Percentiles rank a stretch among this genome's conserved stretches.
Evolutionary conservation across 2,329 filamentous ascomycete species (phyloP).

Genomic region (Phaeosphaeriaceae sp.): DNA sequence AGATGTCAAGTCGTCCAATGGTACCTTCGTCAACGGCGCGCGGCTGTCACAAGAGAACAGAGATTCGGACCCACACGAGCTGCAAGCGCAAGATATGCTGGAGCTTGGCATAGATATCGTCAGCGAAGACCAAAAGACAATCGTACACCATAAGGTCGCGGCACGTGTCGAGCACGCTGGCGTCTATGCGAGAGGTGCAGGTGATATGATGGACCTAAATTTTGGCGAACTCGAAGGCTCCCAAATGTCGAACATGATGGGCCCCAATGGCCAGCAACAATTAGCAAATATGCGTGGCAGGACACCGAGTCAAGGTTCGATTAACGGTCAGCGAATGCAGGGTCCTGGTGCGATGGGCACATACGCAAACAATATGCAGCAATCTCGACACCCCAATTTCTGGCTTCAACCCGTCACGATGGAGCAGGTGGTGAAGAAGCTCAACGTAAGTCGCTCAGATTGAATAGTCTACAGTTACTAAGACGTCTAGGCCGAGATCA

Average conservation of each 20-base stretch:
- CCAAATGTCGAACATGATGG: conserved; percentile 71
- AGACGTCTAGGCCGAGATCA: conserved; percentile 77
- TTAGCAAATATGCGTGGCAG: conserved; percentile 72
- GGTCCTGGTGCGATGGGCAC: conserved; percentile 63
- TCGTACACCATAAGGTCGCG: conserved; percentile 97
- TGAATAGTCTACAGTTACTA: conserved; percentile 28
- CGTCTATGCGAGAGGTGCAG: conserved; percentile 71
- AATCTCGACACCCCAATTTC: conserved; percentile 79
- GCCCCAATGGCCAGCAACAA: conserved; percentile 70
- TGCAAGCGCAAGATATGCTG: conserved; percentile 88
- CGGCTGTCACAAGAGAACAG: conserved; percentile 91
- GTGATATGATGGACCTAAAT: conserved; percentile 84
- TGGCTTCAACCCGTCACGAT: conserved; percentile 90
- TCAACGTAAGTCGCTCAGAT: conserved; percentile 68
- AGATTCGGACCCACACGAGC: conserved; percentile 93
- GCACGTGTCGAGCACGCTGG: conserved; percentile 96
- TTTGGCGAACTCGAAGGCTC: conserved; percentile 88
- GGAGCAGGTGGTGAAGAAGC: conserved; percentile 89
- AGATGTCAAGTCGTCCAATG: conserved; percentile 98
- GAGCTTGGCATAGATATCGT: conserved; percentile 98
- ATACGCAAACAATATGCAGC: conserved; percentile 66
- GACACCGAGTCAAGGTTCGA: conserved; percentile 61
- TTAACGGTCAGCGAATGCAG: conserved; percentile 69
- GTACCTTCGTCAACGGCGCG: conserved; percentile 94
- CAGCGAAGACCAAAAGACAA: conserved; percentile 96